A percentile compares a stretch with the other conserved stretches of the same genome.
Conservation (phyloP, 768 basidiomycete genomes). For the Phlebiopsis gigantea region DNA sequence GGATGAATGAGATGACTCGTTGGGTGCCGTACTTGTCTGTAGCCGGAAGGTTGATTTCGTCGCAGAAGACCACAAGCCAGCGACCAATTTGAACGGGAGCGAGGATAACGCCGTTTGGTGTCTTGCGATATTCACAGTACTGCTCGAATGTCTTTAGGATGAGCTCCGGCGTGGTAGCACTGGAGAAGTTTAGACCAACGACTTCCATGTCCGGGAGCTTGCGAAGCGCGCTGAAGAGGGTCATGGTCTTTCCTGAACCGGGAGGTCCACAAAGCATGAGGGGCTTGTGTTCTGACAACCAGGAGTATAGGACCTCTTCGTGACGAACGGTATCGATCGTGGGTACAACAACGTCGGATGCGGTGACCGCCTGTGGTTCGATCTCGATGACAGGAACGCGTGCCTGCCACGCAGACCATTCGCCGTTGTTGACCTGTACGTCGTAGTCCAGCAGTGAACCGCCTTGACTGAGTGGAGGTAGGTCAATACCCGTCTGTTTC, state of each 20-base stretch:
- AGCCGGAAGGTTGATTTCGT: constrained; percentile 98
- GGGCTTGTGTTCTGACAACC: constrained; percentile 98
- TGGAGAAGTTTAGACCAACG: constrained; percentile 98
- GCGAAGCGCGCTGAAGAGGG: constrained; percentile 92
- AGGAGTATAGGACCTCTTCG: constrained; percentile 97
- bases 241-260: constrained; percentile 99
- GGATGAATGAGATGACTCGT: constrained; percentile 95
- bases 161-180: constrained; percentile 95
- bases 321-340: constrained; percentile 98
- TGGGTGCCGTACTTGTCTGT: constrained; percentile 98
- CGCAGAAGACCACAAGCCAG: constrained; percentile 99
- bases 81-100: constrained; percentile 92
- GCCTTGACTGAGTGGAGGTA: constrained; percentile 70
- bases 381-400: constrained; percentile 94
- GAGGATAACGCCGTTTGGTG: constrained; percentile 94
- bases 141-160: constrained; percentile 99
- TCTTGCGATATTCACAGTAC: constrained; percentile 98
- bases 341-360: constrained; percentile 94
- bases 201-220: constrained; percentile 99
- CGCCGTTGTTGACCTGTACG: constrained; percentile 78
- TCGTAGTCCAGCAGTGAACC: constrained; percentile 93
- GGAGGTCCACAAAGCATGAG: constrained; percentile 98
- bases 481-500: constrained; percentile 82
- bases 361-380: constrained; percentile 92
- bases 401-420: constrained; percentile 90